Base-by-base conservation (phyloP, 2,329 filamentous ascomycete species). In the Scytalidium lignicola region DNA sequence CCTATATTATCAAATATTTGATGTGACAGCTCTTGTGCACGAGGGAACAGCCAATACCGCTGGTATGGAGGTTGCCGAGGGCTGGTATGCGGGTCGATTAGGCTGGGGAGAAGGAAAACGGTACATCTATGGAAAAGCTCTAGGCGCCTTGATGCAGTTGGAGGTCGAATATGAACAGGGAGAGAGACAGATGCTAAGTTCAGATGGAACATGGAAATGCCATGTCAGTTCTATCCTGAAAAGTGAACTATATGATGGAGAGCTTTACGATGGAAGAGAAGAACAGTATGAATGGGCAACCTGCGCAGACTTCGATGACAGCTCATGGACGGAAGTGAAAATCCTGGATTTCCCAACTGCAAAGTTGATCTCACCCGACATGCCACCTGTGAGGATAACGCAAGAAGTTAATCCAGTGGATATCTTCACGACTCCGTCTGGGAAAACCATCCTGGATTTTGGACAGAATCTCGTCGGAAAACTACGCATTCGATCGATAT, bases 1-100 rank as follows among this genome's bases (percentile, higher is more conserved):
- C 1, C 68, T 74, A n/a, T 64, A 69, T 1, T 83, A 81, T 51
- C 70, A 80, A 48, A 74, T 72, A 0, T 77, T 74, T 48, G 75
- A 82, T 51, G 72, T 81, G 1, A 71, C 69, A 0, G 51, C 63
- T 0, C 62, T 74, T 0, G 49, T 80, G 1, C 10, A 5, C 10
- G 6, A 47, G 2, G 41, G 55, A 0, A 65, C 65, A 2, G 50
- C 57, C 6, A 44, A 77, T 55, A 62, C 62, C 0, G 61, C 76
- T 23, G 70, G 65, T 0, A 63, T 69, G 3, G 65, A 67, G 17
- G 63, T 76, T n/a, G 74, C 65, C 2, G 74, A 76, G 52, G 75
- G 76, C 1, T 79, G 75, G 76, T 78, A 67, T 42, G 55, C 62
- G 10, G 69, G 71, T 1, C 55, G 71, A 1, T 55, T 74, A 1